Conservation (phyloP, 2,329 filamentous ascomycete species). For the Aspergillus persii region DNA sequence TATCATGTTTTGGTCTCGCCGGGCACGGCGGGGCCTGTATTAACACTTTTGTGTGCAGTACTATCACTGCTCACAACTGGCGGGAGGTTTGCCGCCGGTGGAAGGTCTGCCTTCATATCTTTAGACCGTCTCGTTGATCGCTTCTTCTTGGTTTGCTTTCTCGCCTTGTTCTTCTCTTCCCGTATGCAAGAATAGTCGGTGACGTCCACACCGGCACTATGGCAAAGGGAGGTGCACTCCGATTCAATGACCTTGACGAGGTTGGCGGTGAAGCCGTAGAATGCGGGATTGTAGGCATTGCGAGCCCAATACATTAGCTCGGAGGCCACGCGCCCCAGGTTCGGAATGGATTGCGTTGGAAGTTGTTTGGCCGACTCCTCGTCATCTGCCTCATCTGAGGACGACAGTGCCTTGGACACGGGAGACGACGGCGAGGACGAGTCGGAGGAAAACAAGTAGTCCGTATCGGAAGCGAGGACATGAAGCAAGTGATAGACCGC, state of each 20-base stretch:
- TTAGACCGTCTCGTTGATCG: conserved; percentile 18
- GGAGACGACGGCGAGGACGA: conserved; percentile 29
- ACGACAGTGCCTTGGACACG: conserved; percentile 20
- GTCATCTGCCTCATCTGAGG: conserved; percentile 25
- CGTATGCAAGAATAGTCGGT: conserved; percentile 27
- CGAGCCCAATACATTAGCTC: conserved; percentile 46
- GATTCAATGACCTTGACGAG: conserved; percentile 39
- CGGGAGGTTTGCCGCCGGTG: not conserved
- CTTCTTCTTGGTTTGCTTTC: conserved; percentile 20
- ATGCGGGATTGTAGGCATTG: conserved; percentile 44
- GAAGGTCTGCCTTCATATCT: not conserved
- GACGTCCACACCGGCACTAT: conserved; percentile 35
- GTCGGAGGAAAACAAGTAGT: conserved; percentile 37
- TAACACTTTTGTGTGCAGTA: not conserved
- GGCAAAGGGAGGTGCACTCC: conserved; percentile 37
- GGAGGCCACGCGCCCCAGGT: conserved; percentile 38
- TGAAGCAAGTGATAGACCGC: conserved; percentile 43
- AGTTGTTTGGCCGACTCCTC: conserved; percentile 21
- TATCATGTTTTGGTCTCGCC: not conserved
- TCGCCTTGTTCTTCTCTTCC: conserved; percentile 21
- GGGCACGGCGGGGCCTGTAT: not conserved
- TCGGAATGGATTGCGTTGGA: conserved; percentile 28
- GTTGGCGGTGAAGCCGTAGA: conserved; percentile 39
- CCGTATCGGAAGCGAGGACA: conserved; percentile 40
- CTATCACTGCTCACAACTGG: not conserved